A percentile compares a stretch with the other conserved stretches of the same genome.
Evolutionary conservation across 805 yeast species (phyloP).

Genomic region (Saturnispora galanensis): DNA sequence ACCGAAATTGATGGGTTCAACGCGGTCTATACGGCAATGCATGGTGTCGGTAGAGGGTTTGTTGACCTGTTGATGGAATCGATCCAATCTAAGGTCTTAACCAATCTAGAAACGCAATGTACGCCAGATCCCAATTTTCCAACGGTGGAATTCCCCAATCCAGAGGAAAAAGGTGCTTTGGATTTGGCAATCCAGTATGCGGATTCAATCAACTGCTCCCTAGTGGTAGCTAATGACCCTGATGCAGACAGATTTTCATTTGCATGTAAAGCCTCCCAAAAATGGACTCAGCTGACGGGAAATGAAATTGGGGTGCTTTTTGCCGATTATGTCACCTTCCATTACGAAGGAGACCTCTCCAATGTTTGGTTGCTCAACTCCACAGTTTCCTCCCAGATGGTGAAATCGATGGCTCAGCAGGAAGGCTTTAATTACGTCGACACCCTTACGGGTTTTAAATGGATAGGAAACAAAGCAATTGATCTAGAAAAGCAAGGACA

Average conservation of each 20-base stretch:
- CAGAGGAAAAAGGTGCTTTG: slow-evolving; percentile 91
- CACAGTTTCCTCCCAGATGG: slow-evolving; percentile 84
- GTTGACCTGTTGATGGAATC: slow-evolving; percentile 35
- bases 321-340: slow-evolving; percentile 48
- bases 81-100: neutral
- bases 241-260: slow-evolving; percentile 93
- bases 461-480: slow-evolving; percentile 89
- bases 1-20: slow-evolving; percentile 26
- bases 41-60: slow-evolving; percentile 79
- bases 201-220: slow-evolving; percentile 31
- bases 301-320: slow-evolving; percentile 84
- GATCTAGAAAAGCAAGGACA: slow-evolving; percentile 56
- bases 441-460: slow-evolving; percentile 91
- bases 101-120: slow-evolving; percentile 43
- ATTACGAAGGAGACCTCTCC: slow-evolving; percentile 15
- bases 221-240: slow-evolving; percentile 88
- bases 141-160: slow-evolving; percentile 86
- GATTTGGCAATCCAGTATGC: slow-evolving; percentile 61
- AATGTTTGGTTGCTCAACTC: slow-evolving; percentile 63
- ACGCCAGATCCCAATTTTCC: slow-evolving; percentile 78
- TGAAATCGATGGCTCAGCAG: slow-evolving; percentile 53
- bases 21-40: slow-evolving; percentile 88
- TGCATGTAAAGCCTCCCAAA: slow-evolving; percentile 45
- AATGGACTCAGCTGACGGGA: slow-evolving; percentile 80
- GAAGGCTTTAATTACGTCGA: slow-evolving; percentile 60